These are phyloP conservation scores for Silene vulgaris DNA, from an alignment of 179 eudicot genomes.

Conservation along the genomic window DNA sequence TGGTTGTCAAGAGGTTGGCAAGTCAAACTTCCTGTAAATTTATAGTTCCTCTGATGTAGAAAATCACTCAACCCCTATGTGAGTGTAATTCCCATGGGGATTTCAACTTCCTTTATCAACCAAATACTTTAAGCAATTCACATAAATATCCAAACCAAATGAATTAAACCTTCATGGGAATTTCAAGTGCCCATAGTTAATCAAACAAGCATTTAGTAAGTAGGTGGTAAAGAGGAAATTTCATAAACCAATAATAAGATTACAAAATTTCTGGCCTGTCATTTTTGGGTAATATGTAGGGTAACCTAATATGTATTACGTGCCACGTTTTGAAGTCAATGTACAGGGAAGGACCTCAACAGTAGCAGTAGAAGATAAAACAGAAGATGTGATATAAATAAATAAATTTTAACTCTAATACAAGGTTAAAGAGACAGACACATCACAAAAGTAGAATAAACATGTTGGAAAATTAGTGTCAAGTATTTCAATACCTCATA, in stretches of 20 bases:
- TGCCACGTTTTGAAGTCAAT: not conserved
- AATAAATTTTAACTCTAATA: not conserved
- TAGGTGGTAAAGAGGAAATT: not conserved
- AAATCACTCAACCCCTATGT: too few species aligned
- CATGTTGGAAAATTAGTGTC: not conserved
- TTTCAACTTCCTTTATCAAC: not conserved
- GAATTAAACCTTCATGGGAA: not conserved
- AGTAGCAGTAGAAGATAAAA: not conserved
- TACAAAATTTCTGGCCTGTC: not conserved
- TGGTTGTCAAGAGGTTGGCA: too few species aligned
- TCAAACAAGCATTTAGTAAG: not conserved
- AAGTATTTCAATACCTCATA: conserved; percentile 48
- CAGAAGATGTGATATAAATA: not conserved
- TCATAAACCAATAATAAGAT: not conserved
- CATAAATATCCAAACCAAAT: not conserved
- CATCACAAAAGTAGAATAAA: not conserved
- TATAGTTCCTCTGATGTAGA: too few species aligned
- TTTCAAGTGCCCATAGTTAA: not conserved
- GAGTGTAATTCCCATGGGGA: too few species aligned
- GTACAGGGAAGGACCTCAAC: not conserved
- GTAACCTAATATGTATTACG: not conserved
- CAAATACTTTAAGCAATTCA: not conserved
- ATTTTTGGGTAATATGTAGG: not conserved
- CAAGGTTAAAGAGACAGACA: not conserved
- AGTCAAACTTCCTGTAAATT: too few species aligned